These are phyloP conservation scores for Elongisporangium senticosum DNA, from an alignment of 352 stramenopile species.

Conservation along the genomic window DNA sequence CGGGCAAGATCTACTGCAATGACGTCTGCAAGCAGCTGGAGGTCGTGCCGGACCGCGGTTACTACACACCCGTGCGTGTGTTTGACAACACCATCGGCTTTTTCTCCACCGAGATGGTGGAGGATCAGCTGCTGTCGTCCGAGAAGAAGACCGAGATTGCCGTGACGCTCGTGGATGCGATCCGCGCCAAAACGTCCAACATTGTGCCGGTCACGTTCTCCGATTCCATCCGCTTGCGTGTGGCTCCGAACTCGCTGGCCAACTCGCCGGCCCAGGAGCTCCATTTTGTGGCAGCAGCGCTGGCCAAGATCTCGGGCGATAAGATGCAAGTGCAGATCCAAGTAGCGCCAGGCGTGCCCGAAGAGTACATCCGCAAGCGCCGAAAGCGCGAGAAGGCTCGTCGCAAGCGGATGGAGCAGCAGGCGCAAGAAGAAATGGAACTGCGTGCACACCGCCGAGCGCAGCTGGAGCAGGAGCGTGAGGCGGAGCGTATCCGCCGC, in stretches of 20 bases:
- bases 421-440: slow-evolving; percentile 71
- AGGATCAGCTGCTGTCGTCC: slow-evolving; percentile 72
- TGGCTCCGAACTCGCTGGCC: slow-evolving; percentile 38
- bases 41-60: slow-evolving; percentile 73
- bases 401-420: slow-evolving; percentile 61
- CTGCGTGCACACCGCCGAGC: slow-evolving; percentile 65
- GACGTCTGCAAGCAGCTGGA: slow-evolving; percentile 77
- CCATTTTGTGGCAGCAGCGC: slow-evolving; percentile 44
- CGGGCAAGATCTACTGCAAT: slow-evolving; percentile 82
- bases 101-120: slow-evolving; percentile 78
- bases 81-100: slow-evolving; percentile 72
- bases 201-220: slow-evolving; percentile 73
- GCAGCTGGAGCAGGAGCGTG: slow-evolving; percentile 52
- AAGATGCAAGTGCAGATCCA: slow-evolving; percentile 40
- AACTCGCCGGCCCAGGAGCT: slow-evolving; percentile 60
- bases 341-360: slow-evolving; percentile 55
- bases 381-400: slow-evolving; percentile 78
- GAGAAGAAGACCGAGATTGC: slow-evolving; percentile 88
- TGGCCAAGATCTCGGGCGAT: slow-evolving; percentile 44
- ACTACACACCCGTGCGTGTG: slow-evolving; percentile 75
- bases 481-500: slow-evolving; percentile 66
- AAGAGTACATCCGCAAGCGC: slow-evolving; percentile 85
- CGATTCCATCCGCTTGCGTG: slow-evolving; percentile 52
- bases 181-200: slow-evolving; percentile 37
- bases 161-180: slow-evolving; percentile 77